Evolutionary conservation across 1,284 basidiomycete genomes (phyloP), one percentile per base, ranked within the genome.

Genomic region (Cryptococcus sp.): DNA sequence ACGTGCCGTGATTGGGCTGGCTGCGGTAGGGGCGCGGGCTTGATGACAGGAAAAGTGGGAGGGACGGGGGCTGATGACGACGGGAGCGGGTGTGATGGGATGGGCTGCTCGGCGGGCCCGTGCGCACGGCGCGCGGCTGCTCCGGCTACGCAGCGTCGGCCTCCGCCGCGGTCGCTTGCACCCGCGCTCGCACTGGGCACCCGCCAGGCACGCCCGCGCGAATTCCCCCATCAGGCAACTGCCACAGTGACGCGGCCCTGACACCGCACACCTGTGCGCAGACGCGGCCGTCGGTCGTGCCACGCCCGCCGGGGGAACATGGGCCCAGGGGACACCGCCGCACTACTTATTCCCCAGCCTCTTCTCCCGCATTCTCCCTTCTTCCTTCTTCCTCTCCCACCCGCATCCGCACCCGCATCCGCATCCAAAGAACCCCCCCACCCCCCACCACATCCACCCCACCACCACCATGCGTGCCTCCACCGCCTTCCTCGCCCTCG

Each of bases 381-480:
- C 45, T 45, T 59, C 51, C 38, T 24, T 38, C 46, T 53, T 55
- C 53, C 55, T 47, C 40, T 15, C 24, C 37, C 48, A 49, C 51
- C 23, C 20, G 18, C 46, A 16, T 33, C n/a, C n/a, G n/a, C n/a
- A n/a, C n/a, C n/a, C n/a, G n/a, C n/a, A n/a, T n/a, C n/a, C n/a
- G n/a, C n/a, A n/a, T n/a, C n/a, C n/a, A n/a, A n/a, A n/a, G n/a
- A n/a, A 38, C 51, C 35, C 44, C 35, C 47, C 36, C 49, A 55
- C 42, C 51, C 39, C 24, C 40, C 35, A 21, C 40, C 35, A 21
- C 59, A 50, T 35, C 54, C 44, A 57, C 47, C 44, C 40, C 48
- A 24, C 28, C 46, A 43, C 43, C 38, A 52, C 45, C 38, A 71
- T 72, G 69, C 57, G 70, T 64, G 44, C 55, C n/a, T n/a, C n/a